Evolutionary conservation across 2,329 filamentous ascomycete genomes (phyloP), one percentile per base, ranked within the genome.

Genomic region (Cladosporium sp.): DNA sequence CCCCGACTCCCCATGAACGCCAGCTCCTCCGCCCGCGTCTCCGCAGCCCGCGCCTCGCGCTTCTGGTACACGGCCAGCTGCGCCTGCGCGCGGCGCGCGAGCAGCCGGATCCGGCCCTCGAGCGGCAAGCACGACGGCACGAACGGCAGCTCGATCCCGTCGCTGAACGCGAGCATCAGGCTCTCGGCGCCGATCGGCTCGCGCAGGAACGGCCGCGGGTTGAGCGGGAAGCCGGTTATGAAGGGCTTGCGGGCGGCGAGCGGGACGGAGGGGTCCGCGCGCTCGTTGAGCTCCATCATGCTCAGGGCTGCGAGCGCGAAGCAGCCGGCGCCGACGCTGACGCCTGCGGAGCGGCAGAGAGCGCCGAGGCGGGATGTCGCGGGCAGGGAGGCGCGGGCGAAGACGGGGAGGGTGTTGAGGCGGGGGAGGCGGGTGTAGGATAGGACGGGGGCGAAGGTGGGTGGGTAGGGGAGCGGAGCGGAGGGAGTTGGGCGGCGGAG

Each of bases 121-220:
- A 74, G 54, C 0, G 65, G 60, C 0, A 75, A 59, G 3, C 55
- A 38, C 0, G 66, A 65, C 2, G 66, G 66, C 0, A 76, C 56
- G 55, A 72, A 74, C 0, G 74, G 73, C 54, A 77, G 66, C 1
- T 71, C 59, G 43, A 77, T 70, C 5, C 74, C 74, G 43, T 75
- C 73, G 58, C 66, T 68, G 61, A 77, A 77, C 5, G 72, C 69
- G 3, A 77, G 63, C 73, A 76, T 76, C 53, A 73, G 71, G 28
- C 67, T 71, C 32, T 76, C 70, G 0, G 72, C 63, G 1, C 66
- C 62, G n/a, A 63, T 62, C 2, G 64, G 61, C 48, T 66, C 65
- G 38, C 65, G 61, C 52, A 76, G 74, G 59, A 66, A 66, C 5
- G 70, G 66, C 7, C 74, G 70, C 0, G 74, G 74, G 52, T 76